Percentiles rank a stretch among this genome's conserved stretches.
phyloP scores from a whole-genome alignment of 2,329 filamentous ascomycete species.

The Talaromyces sp. region DNA sequence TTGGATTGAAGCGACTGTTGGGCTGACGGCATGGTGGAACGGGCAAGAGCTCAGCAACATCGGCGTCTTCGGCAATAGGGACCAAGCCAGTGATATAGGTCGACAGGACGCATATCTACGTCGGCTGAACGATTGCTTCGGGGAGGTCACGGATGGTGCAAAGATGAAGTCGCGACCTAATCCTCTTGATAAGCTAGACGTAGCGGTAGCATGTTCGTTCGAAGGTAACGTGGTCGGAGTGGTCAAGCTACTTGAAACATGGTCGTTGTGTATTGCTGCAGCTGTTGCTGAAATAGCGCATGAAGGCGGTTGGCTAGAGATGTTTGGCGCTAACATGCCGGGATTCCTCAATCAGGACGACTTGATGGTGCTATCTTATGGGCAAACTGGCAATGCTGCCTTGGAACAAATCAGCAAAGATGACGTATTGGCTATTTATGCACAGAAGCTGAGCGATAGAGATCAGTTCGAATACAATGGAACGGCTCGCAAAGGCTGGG shows the following conservation, averaged over 20 bases:
- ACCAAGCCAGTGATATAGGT: constrained; percentile 44
- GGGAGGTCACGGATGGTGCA: constrained; percentile 59
- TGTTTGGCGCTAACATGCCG: constrained; percentile 53
- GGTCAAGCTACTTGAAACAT: constrained; percentile 66
- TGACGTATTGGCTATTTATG: constrained; percentile 70
- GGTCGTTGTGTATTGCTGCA: constrained; percentile 74
- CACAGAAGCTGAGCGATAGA: constrained; percentile 53
- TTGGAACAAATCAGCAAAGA: constrained; percentile 63
- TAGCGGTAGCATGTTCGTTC: constrained; percentile 74
- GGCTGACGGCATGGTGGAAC: constrained; percentile 87
- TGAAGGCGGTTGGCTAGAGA: constrained; percentile 76
- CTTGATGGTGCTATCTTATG: constrained; percentile 72
- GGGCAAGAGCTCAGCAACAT: constrained; percentile 59
- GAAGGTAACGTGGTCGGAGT: constrained; percentile 76
- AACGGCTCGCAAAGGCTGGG: constrained; percentile 68
- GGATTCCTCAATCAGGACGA: constrained; percentile 72
- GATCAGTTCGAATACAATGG: constrained; percentile 30
- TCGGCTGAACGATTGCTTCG: constrained; percentile 66
- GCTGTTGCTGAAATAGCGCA: constrained; percentile 78
- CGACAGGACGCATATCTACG: constrained; percentile 66
- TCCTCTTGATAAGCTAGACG: constrained; percentile 67
- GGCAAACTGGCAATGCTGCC: constrained; percentile 49
- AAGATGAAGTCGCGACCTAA: constrained; percentile 64
- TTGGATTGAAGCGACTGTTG: constrained; percentile 85
- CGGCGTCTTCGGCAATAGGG: constrained; percentile 16